These are phyloP conservation scores for Moricandia moricandioides DNA, from an alignment of 345 rosid genomes.

Conservation along the genomic window DNA sequence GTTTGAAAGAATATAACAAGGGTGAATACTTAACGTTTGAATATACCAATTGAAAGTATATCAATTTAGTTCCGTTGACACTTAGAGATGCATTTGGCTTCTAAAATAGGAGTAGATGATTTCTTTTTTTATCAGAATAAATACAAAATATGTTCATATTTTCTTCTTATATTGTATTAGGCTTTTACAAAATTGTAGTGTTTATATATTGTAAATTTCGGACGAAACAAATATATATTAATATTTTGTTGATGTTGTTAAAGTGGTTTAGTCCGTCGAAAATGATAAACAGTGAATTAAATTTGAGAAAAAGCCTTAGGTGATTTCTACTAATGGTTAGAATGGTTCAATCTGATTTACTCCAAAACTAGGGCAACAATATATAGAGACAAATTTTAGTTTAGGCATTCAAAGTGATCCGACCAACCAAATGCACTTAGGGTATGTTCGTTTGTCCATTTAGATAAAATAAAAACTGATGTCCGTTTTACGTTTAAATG, in stretches of 20 bases:
- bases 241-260: not conserved
- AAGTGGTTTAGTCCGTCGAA: not conserved
- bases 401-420: not conserved
- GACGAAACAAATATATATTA: not conserved
- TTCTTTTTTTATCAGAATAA: not conserved
- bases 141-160: not conserved
- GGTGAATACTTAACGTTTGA: not conserved
- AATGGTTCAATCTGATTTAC: slow-evolving; percentile 8
- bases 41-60: slow-evolving; percentile 1
- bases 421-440: slow-evolving; percentile 23
- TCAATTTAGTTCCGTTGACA: slow-evolving; percentile 24
- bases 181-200: not conserved
- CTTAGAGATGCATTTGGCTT: not conserved
- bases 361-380: slow-evolving; percentile 4
- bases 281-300: not conserved
- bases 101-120: not conserved
- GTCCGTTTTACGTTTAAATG: no score
- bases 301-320: not conserved
- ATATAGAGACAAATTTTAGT: not conserved
- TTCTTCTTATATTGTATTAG: not conserved
- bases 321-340: slow-evolving; percentile 1
- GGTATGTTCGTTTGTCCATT: no score
- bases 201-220: not conserved
- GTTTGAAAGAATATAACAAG: not conserved
- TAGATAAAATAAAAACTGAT: no score